Conservation (phyloP, 148 eudicot genomes). For the Chenopodium quinoa region DNA sequence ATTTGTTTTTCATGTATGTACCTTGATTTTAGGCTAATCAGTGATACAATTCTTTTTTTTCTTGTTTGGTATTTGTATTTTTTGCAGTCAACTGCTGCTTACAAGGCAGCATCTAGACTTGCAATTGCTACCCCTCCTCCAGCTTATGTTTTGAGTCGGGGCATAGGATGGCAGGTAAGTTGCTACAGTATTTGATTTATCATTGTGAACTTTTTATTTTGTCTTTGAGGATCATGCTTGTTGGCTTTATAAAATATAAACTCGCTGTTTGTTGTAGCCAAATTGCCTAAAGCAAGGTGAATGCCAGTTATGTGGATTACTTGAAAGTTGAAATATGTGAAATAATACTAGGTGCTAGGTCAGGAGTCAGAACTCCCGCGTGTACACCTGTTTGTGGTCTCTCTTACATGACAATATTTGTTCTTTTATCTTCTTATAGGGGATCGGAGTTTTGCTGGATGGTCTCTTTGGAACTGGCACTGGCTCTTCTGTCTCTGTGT, state of each 20-base stretch:
- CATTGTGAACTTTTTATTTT: not conserved
- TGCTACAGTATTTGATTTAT: not conserved
- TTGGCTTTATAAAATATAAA: not conserved
- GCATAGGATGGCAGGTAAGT: conserved; percentile 98
- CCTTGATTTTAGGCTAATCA: not conserved
- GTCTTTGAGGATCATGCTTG: not conserved
- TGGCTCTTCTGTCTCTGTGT: conserved; percentile 97
- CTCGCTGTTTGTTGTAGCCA: not conserved
- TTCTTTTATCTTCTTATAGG: conserved; percentile 42
- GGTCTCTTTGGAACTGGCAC: conserved; percentile 90
- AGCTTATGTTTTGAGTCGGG: conserved; percentile 95
- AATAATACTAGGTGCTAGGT: too few relatives aligned
- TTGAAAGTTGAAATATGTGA: not conserved
- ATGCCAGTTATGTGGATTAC: not conserved
- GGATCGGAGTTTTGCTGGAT: conserved; percentile 83
- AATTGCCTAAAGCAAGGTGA: not conserved
- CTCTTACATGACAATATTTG: not conserved
- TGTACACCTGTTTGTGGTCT: not conserved
- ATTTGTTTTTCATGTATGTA: not conserved
- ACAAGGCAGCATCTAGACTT: conserved; percentile 95
- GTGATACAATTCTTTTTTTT: not conserved
- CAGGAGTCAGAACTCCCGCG: too few relatives aligned
- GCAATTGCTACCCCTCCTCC: conserved; percentile 99
- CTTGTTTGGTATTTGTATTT: not conserved
- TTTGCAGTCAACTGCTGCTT: conserved; percentile 93